These are phyloP conservation scores for Clathrus columnatus DNA, from an alignment of 768 basidiomycete genomes.

Conservation along the genomic window DNA sequence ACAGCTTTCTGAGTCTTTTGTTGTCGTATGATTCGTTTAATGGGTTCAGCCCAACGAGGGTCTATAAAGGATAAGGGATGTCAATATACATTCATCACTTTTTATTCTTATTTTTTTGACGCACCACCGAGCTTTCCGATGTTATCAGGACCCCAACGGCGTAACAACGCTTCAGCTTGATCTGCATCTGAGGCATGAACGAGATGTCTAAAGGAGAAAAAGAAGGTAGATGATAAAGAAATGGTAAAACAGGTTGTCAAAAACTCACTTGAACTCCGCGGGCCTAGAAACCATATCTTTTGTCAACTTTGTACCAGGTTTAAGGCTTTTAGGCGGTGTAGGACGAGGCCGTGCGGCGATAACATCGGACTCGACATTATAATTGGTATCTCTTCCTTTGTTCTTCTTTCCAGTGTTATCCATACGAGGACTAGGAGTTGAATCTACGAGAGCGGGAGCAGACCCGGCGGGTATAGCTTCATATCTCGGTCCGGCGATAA, in stretches of 20 bases:
- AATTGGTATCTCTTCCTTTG: not conserved
- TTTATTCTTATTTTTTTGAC: conserved; percentile 24
- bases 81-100: conserved; percentile 13
- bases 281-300: conserved; percentile 88
- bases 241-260: conserved; percentile 4
- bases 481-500: conserved; percentile 60
- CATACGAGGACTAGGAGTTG: not conserved
- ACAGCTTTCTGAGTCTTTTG: conserved; percentile 61
- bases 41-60: conserved; percentile 82
- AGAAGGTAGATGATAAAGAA: not conserved
- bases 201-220: conserved; percentile 50
- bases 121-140: conserved; percentile 81
- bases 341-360: too few relatives aligned
- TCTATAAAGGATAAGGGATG: conserved; percentile 38
- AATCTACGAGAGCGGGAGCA: conserved; percentile 15
- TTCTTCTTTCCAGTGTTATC: conserved; percentile 14
- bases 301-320: conserved; percentile 43
- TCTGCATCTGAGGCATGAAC: conserved; percentile 88
- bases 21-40: conserved; percentile 68
- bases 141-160: conserved; percentile 83
- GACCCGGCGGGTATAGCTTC: conserved; percentile 39
- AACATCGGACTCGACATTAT: too few relatives aligned
- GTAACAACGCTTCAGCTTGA: conserved; percentile 79
- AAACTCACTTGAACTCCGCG: conserved; percentile 72
- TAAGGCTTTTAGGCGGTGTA: conserved; percentile 23